phyloP scores from a whole-genome alignment of 768 basidiomycete species.

The Suillus subluteus region DNA sequence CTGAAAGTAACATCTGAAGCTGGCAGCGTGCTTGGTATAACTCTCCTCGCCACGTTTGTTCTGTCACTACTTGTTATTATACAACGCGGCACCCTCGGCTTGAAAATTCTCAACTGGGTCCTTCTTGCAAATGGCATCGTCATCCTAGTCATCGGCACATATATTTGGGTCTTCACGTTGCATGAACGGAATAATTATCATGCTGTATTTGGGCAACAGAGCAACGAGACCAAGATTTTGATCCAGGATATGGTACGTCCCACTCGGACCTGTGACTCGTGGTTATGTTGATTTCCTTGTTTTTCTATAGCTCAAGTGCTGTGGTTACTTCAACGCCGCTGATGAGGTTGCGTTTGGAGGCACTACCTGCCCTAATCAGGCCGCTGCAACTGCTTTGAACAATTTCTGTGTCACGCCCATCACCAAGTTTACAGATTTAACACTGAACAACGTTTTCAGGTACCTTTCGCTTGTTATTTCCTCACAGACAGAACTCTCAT shows the following conservation, averaged over 20 bases:
- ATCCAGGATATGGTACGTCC: constrained; percentile 74
- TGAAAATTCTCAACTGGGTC: constrained; percentile 77
- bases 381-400: constrained; percentile 37
- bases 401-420: constrained; percentile 77
- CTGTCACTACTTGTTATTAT: constrained; percentile 74
- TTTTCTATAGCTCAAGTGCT: constrained; percentile 68
- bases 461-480: constrained; percentile 41
- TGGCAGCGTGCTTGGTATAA: constrained; percentile 69
- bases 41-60: constrained; percentile 66
- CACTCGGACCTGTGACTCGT: neutral
- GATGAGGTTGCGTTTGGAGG: constrained; percentile 64
- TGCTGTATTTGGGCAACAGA: constrained; percentile 52
- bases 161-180: constrained; percentile 84
- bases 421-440: constrained; percentile 68
- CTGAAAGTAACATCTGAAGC: constrained; percentile 43
- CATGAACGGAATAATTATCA: constrained; percentile 72
- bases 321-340: constrained; percentile 80
- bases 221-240: constrained; percentile 48
- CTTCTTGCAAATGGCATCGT: constrained; percentile 67
- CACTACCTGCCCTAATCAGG: constrained; percentile 54
- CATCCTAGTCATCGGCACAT: constrained; percentile 66
- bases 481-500: neutral
- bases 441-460: constrained; percentile 85
- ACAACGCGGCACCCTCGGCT: constrained; percentile 67
- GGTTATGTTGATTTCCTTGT: neutral